Conservation (phyloP, 345 rosid species). For the Eucalyptus polyanthemos region DNA sequence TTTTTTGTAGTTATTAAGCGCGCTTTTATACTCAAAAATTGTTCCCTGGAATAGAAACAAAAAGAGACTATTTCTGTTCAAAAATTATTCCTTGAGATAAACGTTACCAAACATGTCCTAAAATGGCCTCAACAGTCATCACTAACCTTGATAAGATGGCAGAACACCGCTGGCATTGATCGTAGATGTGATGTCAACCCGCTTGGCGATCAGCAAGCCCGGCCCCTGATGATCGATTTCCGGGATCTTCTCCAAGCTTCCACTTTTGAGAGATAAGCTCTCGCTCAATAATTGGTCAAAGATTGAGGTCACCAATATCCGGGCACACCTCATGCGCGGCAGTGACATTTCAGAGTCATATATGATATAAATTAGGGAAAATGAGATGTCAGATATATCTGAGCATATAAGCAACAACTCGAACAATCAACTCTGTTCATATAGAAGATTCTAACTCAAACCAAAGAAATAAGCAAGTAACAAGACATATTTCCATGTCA, state of each 20-base stretch:
- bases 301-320: not conserved
- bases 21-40: too few relatives aligned
- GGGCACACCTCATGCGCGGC: not conserved
- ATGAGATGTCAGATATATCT: not conserved
- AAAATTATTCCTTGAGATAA: fast-evolving
- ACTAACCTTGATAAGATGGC: constrained; percentile 73
- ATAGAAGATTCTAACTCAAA: not conserved
- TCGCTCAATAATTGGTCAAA: not conserved
- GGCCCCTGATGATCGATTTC: constrained; percentile 49
- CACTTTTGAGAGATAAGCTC: not conserved
- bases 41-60: fast-evolving
- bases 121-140: not conserved
- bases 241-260: not conserved
- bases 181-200: constrained; percentile 79
- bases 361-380: not conserved
- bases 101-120: fast-evolving
- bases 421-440: not conserved
- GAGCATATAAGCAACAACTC: not conserved
- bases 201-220: constrained; percentile 49
- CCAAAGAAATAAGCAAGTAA: not conserved
- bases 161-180: constrained; percentile 81
- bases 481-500: not conserved
- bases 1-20: fast-evolving
- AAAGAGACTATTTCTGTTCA: too few relatives aligned
- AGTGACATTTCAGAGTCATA: not conserved